phyloP scores from a whole-genome alignment of 1,139 yeast species.

The Geotrichum citri-aurantii region DNA sequence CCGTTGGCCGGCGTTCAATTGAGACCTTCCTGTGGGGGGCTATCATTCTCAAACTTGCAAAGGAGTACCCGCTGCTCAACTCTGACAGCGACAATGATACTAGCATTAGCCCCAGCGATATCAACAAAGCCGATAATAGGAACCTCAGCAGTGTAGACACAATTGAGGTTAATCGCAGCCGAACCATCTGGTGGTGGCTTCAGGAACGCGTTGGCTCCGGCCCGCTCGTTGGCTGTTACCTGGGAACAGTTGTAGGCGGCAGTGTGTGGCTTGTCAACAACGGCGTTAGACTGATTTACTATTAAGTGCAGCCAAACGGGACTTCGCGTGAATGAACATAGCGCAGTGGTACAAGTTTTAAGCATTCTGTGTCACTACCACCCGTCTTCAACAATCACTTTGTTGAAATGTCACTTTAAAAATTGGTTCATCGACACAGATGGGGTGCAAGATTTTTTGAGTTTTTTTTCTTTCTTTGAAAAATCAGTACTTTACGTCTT shows the following conservation, averaged over 20 bases:
- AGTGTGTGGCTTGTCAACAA: constrained; percentile 8
- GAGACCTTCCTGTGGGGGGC: constrained; percentile 11
- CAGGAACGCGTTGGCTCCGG: not conserved
- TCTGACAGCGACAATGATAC: not conserved
- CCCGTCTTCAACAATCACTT: too few species aligned
- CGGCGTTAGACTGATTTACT: constrained; percentile 6
- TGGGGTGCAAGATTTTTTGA: too few species aligned
- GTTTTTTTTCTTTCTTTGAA: not conserved
- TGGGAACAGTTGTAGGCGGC: not conserved
- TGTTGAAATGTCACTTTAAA: too few species aligned
- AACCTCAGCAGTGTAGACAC: not conserved
- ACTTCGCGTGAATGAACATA: not conserved
- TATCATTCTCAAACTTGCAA: constrained; percentile 7
- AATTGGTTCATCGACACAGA: too few species aligned
- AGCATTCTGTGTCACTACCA: too few species aligned
- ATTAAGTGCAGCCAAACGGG: not conserved
- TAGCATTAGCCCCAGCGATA: not conserved
- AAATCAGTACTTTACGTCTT: too few species aligned
- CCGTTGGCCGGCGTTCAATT: constrained; percentile 12
- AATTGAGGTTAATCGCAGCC: not conserved
- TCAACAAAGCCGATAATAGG: not conserved
- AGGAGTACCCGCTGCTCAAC: constrained; percentile 6
- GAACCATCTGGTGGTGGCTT: not conserved
- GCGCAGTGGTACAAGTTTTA: not conserved
- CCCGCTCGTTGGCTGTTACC: not conserved